A percentile compares a stretch with the other conserved stretches of the same genome.
Conservation (phyloP, 164 flowering plant genomes). For the Vitis rupestris region DNA sequence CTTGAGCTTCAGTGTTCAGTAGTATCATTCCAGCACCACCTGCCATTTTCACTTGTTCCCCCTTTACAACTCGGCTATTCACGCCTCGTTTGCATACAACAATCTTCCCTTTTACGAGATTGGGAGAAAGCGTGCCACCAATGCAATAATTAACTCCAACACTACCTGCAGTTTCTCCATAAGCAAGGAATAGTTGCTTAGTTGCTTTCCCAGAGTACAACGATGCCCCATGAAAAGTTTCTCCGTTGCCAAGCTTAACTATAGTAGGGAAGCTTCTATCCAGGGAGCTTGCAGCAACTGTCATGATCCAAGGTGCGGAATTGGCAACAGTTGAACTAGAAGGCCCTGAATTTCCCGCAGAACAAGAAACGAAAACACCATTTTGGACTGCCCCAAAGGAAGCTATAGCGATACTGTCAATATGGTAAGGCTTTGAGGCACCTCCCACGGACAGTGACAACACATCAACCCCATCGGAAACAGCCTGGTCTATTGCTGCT, state of each 20-base stretch:
- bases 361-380: constrained; percentile 56
- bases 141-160: constrained; percentile 45
- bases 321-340: constrained; percentile 41
- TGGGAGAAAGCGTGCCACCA: constrained; percentile 37
- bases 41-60: constrained; percentile 52
- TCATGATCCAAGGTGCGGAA: constrained; percentile 74
- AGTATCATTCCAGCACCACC: constrained; percentile 72
- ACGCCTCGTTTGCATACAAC: constrained; percentile 61
- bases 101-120: constrained; percentile 58
- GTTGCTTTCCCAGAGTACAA: constrained; percentile 46
- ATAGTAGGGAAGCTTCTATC: constrained; percentile 62
- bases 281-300: constrained; percentile 67
- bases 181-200: constrained; percentile 39
- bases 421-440: constrained; percentile 34
- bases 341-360: constrained; percentile 77
- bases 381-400: constrained; percentile 50
- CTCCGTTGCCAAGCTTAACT: constrained; percentile 54
- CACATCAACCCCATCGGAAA: constrained; percentile 72
- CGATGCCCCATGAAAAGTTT: constrained; percentile 50
- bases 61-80: constrained; percentile 42
- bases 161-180: constrained; percentile 44
- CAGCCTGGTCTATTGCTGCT: constrained; percentile 70
- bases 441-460: constrained; percentile 74
- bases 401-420: constrained; percentile 56
- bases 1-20: constrained; percentile 38